Evolutionary conservation across 2,329 filamentous ascomycete genomes (phyloP), one percentile per base, ranked within the genome.

Genomic region (Purpureocillium takamizusanense): DNA sequence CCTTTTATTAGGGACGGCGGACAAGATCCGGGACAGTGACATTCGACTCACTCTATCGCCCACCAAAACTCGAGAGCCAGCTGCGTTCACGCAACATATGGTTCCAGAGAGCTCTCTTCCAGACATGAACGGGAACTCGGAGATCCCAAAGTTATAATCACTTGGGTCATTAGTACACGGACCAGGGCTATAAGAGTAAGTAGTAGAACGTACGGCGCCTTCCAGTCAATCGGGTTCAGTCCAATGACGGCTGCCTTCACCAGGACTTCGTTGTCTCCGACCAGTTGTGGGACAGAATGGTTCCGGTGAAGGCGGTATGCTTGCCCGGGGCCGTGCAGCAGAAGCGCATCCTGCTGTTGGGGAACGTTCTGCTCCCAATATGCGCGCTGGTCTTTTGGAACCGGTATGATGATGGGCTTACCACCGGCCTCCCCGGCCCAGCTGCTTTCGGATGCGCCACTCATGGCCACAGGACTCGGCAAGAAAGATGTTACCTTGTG

Each of bases 141-240:
- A 80, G 35, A 83, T 74, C 34, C 74, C 78, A 51, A 83, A 85
- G 50, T 78, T 78, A 55, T 72, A 84, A 48, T 81, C 80, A 7
- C 78, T 81, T 36, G 28, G n/a, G 12, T 21, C 15, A n/a, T 21
- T 16, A 13, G 37, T n/a, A n/a, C n/a, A n/a, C n/a, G n/a, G n/a
- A n/a, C n/a, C n/a, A n/a, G n/a, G n/a, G n/a, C n/a, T n/a, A 11
- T 35, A 25, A 25, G 21, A 6, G 10, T 25, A 6, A 25, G 21
- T 25, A 25, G 5, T 25, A 5, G 6, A 25, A 25, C 10, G 21
- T 25, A 25, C 78, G 78, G 76, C 43, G 74, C 70, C 61, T 82
- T 82, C 76, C 76, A 83, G 53, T 83, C 83, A 40, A 86, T 81
- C 0, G 83, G 83, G 49, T 86, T 86, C 29, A 86, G 61, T 5